Evolutionary conservation across 164 flowering plant species (phyloP).

Genomic region (Echeveria elegans): DNA sequence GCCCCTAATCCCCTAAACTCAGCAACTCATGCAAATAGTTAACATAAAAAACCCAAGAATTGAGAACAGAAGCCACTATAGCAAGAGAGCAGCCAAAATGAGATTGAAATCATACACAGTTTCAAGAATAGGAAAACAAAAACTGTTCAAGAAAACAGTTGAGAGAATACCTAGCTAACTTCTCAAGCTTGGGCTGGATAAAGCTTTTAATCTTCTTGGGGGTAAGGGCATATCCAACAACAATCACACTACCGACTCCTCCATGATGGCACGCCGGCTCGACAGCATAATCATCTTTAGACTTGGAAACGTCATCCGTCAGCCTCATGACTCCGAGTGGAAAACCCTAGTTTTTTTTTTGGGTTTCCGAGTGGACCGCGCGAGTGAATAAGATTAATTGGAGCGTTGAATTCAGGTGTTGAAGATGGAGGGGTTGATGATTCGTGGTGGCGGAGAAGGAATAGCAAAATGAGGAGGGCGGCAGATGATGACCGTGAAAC

Average conservation of each 20-base stretch:
- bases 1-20: too few species aligned
- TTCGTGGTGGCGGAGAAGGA: too few species aligned
- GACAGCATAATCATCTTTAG: neutral
- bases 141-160: neutral
- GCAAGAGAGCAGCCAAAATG: too few species aligned
- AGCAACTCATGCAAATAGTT: too few species aligned
- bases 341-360: neutral
- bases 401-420: neutral
- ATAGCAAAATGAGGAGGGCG: too few species aligned
- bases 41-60: too few species aligned
- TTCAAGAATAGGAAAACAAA: too few species aligned
- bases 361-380: neutral
- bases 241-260: neutral
- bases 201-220: neutral
- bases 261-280: neutral
- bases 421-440: conserved; percentile 12
- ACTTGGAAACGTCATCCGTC: neutral
- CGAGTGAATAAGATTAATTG: neutral
- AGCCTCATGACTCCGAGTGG: neutral
- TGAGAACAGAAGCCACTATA: too few species aligned
- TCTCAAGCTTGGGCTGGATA: neutral
- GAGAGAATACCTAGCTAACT: neutral
- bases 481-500: too few species aligned
- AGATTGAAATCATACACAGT: too few species aligned
- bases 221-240: conserved; percentile 5